Percentiles rank a stretch among this genome's conserved stretches.
phyloP scores from a whole-genome alignment of 2,329 filamentous ascomycete species.

The Xylariaceae sp. region DNA sequence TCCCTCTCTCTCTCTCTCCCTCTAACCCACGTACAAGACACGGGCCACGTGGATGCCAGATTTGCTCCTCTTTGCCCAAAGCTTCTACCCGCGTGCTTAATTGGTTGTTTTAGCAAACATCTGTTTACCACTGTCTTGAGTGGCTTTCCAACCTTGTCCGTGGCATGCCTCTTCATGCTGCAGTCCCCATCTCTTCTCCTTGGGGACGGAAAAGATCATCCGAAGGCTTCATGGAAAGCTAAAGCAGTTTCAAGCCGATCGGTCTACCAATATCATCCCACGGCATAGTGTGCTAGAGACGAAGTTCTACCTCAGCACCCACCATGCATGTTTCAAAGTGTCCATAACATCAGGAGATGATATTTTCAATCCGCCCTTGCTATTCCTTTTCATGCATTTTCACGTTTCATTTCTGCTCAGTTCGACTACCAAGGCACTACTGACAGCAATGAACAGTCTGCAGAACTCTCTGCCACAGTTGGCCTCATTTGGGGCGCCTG shows the following conservation, averaged over 20 bases:
- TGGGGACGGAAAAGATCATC: slow-evolving; percentile 15
- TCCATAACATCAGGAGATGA: slow-evolving; percentile 1
- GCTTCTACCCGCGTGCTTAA: background rate
- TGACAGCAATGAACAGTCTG: slow-evolving; percentile 30
- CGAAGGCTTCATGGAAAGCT: slow-evolving; percentile 22
- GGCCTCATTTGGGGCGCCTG: slow-evolving; percentile 22
- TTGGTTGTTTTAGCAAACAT: background rate
- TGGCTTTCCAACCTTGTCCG: background rate
- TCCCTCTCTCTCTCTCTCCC: too few relatives aligned
- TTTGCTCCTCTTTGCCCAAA: background rate
- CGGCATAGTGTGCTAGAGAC: slow-evolving; percentile 20
- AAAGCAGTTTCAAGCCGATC: slow-evolving; percentile 21
- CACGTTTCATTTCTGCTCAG: slow-evolving; percentile 39
- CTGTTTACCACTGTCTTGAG: background rate
- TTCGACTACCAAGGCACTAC: slow-evolving; percentile 37
- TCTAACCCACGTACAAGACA: background rate
- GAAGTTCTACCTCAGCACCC: slow-evolving; percentile 25
- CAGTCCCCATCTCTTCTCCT: slow-evolving; percentile 8
- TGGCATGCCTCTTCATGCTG: slow-evolving; percentile 6
- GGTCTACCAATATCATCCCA: slow-evolving; percentile 25
- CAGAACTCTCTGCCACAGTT: slow-evolving; percentile 32
- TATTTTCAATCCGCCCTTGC: background rate
- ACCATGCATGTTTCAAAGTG: slow-evolving; percentile 14
- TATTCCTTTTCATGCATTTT: slow-evolving; percentile 18
- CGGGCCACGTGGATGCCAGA: too few relatives aligned